Conservation (phyloP, 768 basidiomycete species). For the Boletus reticulatus region DNA sequence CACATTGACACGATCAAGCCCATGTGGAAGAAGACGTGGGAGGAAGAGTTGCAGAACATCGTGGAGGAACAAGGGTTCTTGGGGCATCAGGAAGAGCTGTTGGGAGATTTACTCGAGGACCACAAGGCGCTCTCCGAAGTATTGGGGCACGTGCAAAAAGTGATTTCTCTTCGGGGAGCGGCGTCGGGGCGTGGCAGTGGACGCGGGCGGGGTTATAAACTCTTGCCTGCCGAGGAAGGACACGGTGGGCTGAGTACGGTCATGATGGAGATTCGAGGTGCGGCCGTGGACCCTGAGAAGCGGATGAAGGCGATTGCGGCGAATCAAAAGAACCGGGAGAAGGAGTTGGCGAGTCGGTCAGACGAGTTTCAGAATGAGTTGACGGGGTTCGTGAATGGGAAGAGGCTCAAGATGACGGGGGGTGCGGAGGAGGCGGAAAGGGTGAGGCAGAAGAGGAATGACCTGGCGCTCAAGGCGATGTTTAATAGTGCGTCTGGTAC, state of each 20-base stretch:
- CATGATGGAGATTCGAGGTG: constrained; percentile 87
- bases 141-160: constrained; percentile 88
- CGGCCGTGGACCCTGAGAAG: constrained; percentile 75
- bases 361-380: constrained; percentile 89
- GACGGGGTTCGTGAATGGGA: constrained; percentile 78
- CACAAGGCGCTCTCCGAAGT: constrained; percentile 86
- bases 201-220: constrained; percentile 53
- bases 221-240: constrained; percentile 64
- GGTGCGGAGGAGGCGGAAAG: constrained; percentile 91
- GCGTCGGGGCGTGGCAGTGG: constrained; percentile 37
- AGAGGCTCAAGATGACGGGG: constrained; percentile 93
- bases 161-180: constrained; percentile 66
- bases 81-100: constrained; percentile 88
- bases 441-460: constrained; percentile 80
- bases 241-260: constrained; percentile 70
- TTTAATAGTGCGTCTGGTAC: constrained; percentile 41
- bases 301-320: constrained; percentile 92
- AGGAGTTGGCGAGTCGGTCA: constrained; percentile 64
- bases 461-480: constrained; percentile 87
- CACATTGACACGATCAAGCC: constrained; percentile 90
- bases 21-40: constrained; percentile 99
- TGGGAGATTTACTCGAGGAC: constrained; percentile 86
- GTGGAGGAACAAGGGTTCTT: constrained; percentile 97
- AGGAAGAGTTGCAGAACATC: constrained; percentile 92
- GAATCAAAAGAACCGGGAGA: constrained; percentile 76